Evolutionary conservation across 2,329 filamentous ascomycete genomes (phyloP), one percentile per base, ranked within the genome.

Genomic region (Fusarium haematococcum): DNA sequence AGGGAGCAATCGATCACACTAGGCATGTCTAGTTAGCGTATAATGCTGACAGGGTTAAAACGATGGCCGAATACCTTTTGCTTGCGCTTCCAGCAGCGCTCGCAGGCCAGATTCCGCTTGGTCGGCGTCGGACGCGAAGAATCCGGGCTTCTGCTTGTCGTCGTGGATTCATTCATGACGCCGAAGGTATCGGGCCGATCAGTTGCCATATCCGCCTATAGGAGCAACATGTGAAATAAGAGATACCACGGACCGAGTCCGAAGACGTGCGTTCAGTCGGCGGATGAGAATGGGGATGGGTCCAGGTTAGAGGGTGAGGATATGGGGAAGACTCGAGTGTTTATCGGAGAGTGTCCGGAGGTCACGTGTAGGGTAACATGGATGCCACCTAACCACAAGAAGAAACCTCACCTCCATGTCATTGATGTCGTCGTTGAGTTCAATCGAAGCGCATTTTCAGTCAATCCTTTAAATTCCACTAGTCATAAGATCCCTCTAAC

Each of bases 81-180:
- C 27, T 76, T 70, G 23, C 74, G 65, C 41, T 67, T 73, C 61
- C 68, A 72, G 63, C 74, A 75, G 7, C 72, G 67, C 8, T 73
- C 67, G 43, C 72, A 75, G 10, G 71, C 71, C 13, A 73, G 32
- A 20, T 48, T 66, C 25, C 69, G 50, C 69, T 66, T 73, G 3
- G 62, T 60, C 5, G 41, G 50, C 18, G 67, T 39, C 8, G 23
- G 61, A 33, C 20, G 45, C 13, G 67, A 63, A 3, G 67, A 39
- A 9, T 39, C 59, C 27, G 65, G 69, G 59, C 54, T 65, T 11
- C 14, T n/a, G 9, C 63, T 70, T 23, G 58, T 57, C 18, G 23
- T 54, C 59, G 65, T 56, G 58, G 48, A 69, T 27, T 27, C 52
- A 2, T 69, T 23, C 10, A 69, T 65, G 20, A 45, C 39, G 18